These are phyloP conservation scores for Nymphaea colorata DNA, from an alignment of 164 flowering plant genomes.

Conservation along the genomic window DNA sequence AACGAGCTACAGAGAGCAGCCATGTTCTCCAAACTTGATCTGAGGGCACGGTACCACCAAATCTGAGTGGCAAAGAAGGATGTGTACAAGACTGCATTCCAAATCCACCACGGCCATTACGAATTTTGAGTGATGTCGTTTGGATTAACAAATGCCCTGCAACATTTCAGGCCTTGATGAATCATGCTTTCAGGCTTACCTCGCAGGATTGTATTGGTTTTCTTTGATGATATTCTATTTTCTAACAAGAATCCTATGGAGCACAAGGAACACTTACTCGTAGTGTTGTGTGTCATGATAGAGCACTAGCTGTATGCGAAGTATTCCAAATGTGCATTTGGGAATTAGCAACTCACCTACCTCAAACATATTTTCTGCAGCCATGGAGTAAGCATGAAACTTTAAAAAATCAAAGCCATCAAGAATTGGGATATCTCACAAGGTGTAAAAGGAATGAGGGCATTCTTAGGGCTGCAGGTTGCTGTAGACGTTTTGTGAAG, in stretches of 20 bases:
- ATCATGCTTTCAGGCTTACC: neutral
- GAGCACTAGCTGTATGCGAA: neutral
- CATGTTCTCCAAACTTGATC: too few relatives aligned
- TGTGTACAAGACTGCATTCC: slow-evolving; percentile 2
- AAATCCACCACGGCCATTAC: slow-evolving; percentile 2
- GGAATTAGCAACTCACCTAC: neutral
- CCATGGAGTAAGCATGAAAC: neutral
- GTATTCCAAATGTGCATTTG: slow-evolving; percentile 1
- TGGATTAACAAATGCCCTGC: slow-evolving; percentile 4
- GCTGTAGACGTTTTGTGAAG: neutral
- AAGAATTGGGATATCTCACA: neutral
- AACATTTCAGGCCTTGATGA: slow-evolving; percentile 6
- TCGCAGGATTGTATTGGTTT: slow-evolving; percentile 1
- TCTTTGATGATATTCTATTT: neutral
- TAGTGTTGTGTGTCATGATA: neutral
- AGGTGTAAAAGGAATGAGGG: neutral
- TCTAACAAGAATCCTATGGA: neutral
- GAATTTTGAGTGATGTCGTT: slow-evolving; percentile 5
- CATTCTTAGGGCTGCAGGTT: slow-evolving; percentile 1
- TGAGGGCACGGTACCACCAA: too few relatives aligned
- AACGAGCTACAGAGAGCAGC: too few relatives aligned
- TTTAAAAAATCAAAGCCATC: neutral
- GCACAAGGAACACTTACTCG: neutral
- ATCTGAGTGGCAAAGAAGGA: neutral
- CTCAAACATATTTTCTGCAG: slow-evolving; percentile 1